Evolutionary conservation across 2,329 filamentous ascomycete species (phyloP), one percentile per base, ranked within the genome.

Genomic region (Claviceps sp.): DNA sequence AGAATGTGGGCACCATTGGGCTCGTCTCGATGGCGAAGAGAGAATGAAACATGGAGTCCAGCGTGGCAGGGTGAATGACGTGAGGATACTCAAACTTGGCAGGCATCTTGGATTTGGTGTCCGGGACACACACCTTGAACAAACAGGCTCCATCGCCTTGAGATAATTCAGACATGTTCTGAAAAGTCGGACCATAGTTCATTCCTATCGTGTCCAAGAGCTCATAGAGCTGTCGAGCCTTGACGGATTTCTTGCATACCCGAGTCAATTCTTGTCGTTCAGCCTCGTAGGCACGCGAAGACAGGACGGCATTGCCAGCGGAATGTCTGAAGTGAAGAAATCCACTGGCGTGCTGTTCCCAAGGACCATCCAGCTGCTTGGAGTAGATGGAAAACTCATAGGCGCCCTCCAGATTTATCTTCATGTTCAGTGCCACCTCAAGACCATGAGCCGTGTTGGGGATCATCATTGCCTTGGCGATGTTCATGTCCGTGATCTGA

Each of bases 41-140:
- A 0, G 70, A 70, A 51, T 82, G 78, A 24, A 82, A 72, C 61
- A 80, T 72, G 2, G 73, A 64, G 56, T 82, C 78, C 13, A 82
- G 65, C 0, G 77, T 79, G 4, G 74, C 71, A 0, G 78, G 78
- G 55, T 82, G 78, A n/a, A 82, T 70, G 4, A 79, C 52, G 55
- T 79, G 75, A 3, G 71, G 66, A 54, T 72, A 79, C 58, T 80
- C 77, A 50, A 73, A 78, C 14, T 69, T 62, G 41, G 66, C 66
- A 0, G 77, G 77, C 77, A 81, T 81, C 45, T 65, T 69, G 2
- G 70, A 64, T 56, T 64, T 72, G 2, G 76, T 80, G 55, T 78
- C 70, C 0, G 75, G 72, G 4, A 77, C 64, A 7, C 61, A 59
- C 4, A 78, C 60, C 2, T 62, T 65, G 50, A 65, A 67, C 40